A percentile compares a stretch with the other conserved stretches of the same genome.
Conservation (phyloP, 1,284 basidiomycete species). For the Ceraceosorus guamensis region DNA sequence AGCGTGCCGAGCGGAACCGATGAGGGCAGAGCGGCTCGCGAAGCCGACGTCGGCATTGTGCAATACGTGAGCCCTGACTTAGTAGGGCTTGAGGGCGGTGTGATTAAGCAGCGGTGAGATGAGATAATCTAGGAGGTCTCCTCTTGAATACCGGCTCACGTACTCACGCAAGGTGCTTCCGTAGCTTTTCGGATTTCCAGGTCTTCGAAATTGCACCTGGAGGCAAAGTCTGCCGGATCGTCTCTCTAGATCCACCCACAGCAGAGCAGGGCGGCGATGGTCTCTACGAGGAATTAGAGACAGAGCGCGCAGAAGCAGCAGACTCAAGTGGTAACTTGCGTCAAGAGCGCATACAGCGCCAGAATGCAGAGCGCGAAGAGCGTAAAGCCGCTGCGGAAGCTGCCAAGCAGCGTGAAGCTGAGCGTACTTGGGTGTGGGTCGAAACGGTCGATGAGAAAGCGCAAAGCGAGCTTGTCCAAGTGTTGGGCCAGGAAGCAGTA, state of each 20-base stretch:
- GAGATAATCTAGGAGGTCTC: neutral
- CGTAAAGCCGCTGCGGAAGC: neutral
- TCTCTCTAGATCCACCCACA: conserved; percentile 11
- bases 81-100: conserved; percentile 9
- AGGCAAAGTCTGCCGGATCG: conserved; percentile 11
- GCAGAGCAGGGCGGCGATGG: conserved; percentile 3
- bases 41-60: conserved; percentile 16
- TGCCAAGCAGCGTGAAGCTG: neutral
- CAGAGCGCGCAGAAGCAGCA: conserved; percentile 3
- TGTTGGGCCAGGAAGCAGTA: conserved; percentile 7
- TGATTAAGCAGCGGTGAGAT: conserved; percentile 20
- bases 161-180: neutral
- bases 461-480: conserved; percentile 3
- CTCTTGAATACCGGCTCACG: neutral
- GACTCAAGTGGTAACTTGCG: conserved; percentile 6
- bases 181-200: conserved; percentile 18
- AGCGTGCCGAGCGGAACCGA: no score
- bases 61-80: conserved; percentile 13
- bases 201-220: conserved; percentile 14
- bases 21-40: neutral
- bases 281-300: conserved; percentile 2
- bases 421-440: neutral
- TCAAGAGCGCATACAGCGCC: neutral
- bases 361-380: conserved; percentile 4
- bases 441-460: neutral